phyloP scores from a whole-genome alignment of 192 early-diverging fungal species.

The Linnemannia exigua region DNA sequence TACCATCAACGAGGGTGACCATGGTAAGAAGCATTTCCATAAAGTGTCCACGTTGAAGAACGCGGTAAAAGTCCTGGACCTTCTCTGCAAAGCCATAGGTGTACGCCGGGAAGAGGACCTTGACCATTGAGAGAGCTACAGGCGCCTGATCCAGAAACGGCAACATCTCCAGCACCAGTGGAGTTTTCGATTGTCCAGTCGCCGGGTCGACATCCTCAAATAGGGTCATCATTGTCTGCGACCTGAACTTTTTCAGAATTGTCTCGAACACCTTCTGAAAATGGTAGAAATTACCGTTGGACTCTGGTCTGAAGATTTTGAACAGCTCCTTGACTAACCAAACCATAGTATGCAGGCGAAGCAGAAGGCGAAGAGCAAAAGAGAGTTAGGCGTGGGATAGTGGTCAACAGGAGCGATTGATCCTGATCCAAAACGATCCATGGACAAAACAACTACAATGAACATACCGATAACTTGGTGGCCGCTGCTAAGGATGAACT shows the following conservation, averaged over 20 bases:
- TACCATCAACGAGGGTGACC: slow-evolving; percentile 39
- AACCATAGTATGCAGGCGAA: not conserved
- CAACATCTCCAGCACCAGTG: slow-evolving; percentile 49
- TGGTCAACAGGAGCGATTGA: not conserved
- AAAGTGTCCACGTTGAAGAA: slow-evolving; percentile 28
- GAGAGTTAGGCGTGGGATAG: not conserved
- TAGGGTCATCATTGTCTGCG: slow-evolving; percentile 48
- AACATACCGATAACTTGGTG: slow-evolving; percentile 45
- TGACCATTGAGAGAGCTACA: slow-evolving; percentile 32
- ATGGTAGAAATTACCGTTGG: slow-evolving; percentile 55
- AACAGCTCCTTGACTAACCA: slow-evolving; percentile 42
- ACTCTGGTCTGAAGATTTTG: slow-evolving; percentile 54
- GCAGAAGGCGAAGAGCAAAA: not conserved
- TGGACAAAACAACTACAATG: not conserved
- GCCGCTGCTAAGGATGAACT: slow-evolving; percentile 48
- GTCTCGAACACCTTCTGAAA: slow-evolving; percentile 55
- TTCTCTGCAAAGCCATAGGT: slow-evolving; percentile 45
- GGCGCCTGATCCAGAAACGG: slow-evolving; percentile 48
- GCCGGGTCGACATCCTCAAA: slow-evolving; percentile 42
- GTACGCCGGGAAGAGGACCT: slow-evolving; percentile 42
- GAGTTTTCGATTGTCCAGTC: slow-evolving; percentile 22
- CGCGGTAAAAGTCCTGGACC: slow-evolving; percentile 38
- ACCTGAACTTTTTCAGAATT: slow-evolving; percentile 45
- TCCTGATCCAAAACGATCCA: not conserved
- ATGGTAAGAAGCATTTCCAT: slow-evolving; percentile 52